Base-by-base conservation (phyloP, 371 early-diverging fungal genomes). In the Syncephalastrum racemosum region DNA sequence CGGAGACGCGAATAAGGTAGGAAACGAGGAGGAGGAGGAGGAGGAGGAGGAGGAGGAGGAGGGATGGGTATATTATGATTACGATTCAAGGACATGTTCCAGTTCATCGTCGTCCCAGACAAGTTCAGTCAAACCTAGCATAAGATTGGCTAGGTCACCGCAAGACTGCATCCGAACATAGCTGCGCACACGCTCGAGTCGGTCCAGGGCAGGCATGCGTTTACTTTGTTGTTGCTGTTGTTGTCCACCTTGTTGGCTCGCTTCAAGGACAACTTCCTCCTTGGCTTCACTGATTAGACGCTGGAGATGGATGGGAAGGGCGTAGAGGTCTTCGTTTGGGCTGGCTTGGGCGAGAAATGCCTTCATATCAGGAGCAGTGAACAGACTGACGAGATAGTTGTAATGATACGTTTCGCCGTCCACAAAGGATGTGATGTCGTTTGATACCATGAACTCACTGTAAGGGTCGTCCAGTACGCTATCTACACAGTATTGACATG, bases 91-190 rank as follows among this genome's bases (percentile, higher is more conserved):
- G 23, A 62, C 41, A 24, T 56, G 50, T 19, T 64, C 60, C 46
- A 66, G 56, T 51, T 66, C 63, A 51, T 68, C 75, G 41, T 75
- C 75, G 53, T 75, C 69, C 44, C 61, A 56, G 25, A 75, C 55
- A 4, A 75, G 53, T 53, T 75, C 67, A 46, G 47, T 46, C 2
- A 75, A 31, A 15, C 53, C 47, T 1, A 47, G 46, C 63, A 75
- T 75, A 4, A 75, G 40, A 27, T 61, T 68, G 18, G 69, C 62
- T 31, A 68, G 52, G 48, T 75, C 75, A 15, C 67, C 71, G 24
- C 62, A 46, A 2, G 65, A 64, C 5, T 55, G 60, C 48, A 61
- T 52, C 61, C 66, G 58, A 5, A 56, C 57, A 54, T 60, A 66
- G 20, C 51, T 41, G 15, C 66, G 53, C 4, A 66, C 66, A 20